Base-by-base conservation (phyloP, 2,329 filamentous ascomycete species). In the Alternaria tenuissima region DNA sequence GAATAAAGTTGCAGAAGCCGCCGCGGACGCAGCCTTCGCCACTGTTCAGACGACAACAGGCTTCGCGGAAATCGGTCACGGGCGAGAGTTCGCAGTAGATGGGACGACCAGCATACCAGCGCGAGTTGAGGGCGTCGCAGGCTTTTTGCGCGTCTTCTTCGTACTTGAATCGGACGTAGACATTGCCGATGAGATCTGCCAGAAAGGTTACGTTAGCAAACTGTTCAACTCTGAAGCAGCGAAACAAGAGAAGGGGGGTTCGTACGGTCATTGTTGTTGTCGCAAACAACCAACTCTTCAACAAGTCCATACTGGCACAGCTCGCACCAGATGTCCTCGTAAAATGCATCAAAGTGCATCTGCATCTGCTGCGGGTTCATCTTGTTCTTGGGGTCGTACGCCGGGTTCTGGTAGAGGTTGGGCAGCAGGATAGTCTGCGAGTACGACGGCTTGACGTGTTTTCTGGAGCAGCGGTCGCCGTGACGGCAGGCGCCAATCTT, bases 241-340 rank as follows among this genome's bases (percentile, higher is more conserved):
- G 22, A 8, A 12, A 7, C 28, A 16, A 49, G 18, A 16, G 14
- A 14, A 16, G 6, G 14, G 26, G 16, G 16, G 26, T 38, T 87
- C 89, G 72, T 79, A 92, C 89, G 94, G 78, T 99, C 95, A 82
- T 99, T 99, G 82, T 98, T 98, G 81, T 99, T 99, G 83, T 99
- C 95, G 82, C 95, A 99, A 3, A 99, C 94, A 12, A 99, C 95
- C 12, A 99, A 88, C 83, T 99, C 95, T 82, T 99, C 95, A 36
- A 98, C 86, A 82, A 98, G 93, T 70, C 95, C 95, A 80, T 96
- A 99, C 82, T 96, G 70, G 90, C 95, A 98, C 85, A 99, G 92
- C 87, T 99, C 95, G 83, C 94, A 98, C 94, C 95, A 99, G 69
- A 99, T 93, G 80, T 99, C 95, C 84, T 99, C 95, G 85, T 99